Base-by-base conservation (phyloP, 1,139 yeast genomes). In the Kluyveromyces sp. region DNA sequence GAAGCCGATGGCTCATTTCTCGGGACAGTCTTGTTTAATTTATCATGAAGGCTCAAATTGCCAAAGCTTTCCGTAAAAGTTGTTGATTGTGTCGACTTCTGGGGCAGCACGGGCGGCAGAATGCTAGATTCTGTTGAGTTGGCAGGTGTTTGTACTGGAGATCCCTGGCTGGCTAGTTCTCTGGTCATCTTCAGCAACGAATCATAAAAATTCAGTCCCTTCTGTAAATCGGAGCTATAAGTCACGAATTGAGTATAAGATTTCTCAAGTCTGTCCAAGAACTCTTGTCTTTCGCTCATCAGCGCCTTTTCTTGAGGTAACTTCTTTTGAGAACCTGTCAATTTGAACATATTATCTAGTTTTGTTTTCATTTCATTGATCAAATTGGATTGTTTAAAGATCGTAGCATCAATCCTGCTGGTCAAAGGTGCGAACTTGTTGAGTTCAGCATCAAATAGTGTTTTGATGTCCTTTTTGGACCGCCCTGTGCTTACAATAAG, bases 371-470 rank as follows among this genome's bases (percentile, higher is more conserved):
- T 68, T 17, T 75, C 77, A 41, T 68, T 67, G 26, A 87, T 71
- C 30, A 80, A 64, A 3, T 67, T 64, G 37, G 73, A 71, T 58
- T 88, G 95, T 42, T 78, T 79, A 40, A 70, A 73, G 16, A 82
- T 72, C 13, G 92, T 76, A 3, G 79, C 76, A 39, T 81, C 86
- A 34, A 92, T 69, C 44, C 94, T 76, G 3, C 73, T 69, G 44
- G 78, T 78, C 53, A 78, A 80, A 0, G 84, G 84, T 33, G 76
- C 75, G 60, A 87, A 92, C 63, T 92, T 92, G 42, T 74, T 77
- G 51, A 92, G 67, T 60, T 88, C 96, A 45, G 77, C 74, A 13
- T 80, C 76, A 60, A 89, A 89, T 17, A 86, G 66, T 25, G 70
- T 67, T 52, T 73, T 73, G 45, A 82, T 73, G 50, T 83, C 92